Evolutionary conservation across 2,329 filamentous ascomycete genomes (phyloP), one percentile per base, ranked within the genome.

Genomic region (Podosphaera aphanis): DNA sequence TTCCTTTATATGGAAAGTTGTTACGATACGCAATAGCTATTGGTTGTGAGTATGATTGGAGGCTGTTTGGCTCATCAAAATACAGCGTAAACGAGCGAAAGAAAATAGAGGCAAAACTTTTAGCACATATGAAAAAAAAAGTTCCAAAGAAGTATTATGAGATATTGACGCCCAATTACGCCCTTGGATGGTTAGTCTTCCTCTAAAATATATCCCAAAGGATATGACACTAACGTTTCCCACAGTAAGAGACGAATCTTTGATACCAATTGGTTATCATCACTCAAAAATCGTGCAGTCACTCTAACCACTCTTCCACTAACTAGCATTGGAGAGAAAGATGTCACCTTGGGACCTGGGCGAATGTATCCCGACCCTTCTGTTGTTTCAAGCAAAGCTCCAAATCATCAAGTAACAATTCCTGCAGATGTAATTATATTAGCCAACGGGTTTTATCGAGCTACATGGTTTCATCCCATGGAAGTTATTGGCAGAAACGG

Each of bases 351-450:
- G 15, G 70, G 70, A 2, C 67, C 69, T 23, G 66, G 67, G 0
- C 59, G 57, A 13, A 57, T 59, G 10, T 71, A 70, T 48, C 67
- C 68, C 16, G 43, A 49, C 21, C 48, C 45, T 8, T 49, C 51
- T 21, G 45, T 51, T 13, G 50, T 50, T 2, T 49, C 46, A n/a
- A 57, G 50, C 44, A 47, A 21, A 33, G 48, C 51, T 2, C 49
- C 50, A 33, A 50, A 54, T 5, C 59, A 60, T 13, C 58, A 62
- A 21, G 54, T 58, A 25, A 63, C 66, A 40, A 55, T 73, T 16
- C 65, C 66, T 2, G 70, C 70, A 2, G 72, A 76, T 55, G 62
- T 71, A 29, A 70, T 76, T 39, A 61, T 76, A 25, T 62, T 74
- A 10, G 70, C 70, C 2, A 74, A 73, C 47, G 72, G 72, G 1